Evolutionary conservation across 495 filamentous ascomycete species (phyloP).

Genomic region (Neurospora pannonica): DNA sequence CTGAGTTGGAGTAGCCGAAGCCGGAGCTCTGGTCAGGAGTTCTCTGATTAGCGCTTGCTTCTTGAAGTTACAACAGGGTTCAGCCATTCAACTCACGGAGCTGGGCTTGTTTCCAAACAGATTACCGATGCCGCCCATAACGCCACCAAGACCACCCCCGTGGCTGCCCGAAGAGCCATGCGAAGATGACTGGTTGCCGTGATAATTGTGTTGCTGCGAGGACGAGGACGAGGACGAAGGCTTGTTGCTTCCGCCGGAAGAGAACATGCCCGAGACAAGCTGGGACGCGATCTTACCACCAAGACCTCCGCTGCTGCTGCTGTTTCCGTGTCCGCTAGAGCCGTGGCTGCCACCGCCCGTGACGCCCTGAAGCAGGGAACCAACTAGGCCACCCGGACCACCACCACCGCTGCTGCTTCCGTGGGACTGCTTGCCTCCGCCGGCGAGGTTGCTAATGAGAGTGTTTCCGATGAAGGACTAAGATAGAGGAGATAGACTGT

Average conservation of each 20-base stretch:
- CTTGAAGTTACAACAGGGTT: neutral
- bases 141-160: slow-evolving; percentile 29
- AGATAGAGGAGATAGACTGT: neutral
- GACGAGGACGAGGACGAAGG: slow-evolving; percentile 10
- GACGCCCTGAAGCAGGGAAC: slow-evolving; percentile 19
- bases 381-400: slow-evolving; percentile 26
- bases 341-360: slow-evolving; percentile 25
- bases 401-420: slow-evolving; percentile 15
- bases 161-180: slow-evolving; percentile 12
- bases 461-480: slow-evolving; percentile 21
- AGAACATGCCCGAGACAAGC: slow-evolving; percentile 37
- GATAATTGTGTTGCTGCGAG: slow-evolving; percentile 25
- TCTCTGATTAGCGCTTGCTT: slow-evolving; percentile 10
- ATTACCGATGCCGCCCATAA: slow-evolving; percentile 35
- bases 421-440: slow-evolving; percentile 1
- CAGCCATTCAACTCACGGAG: slow-evolving; percentile 15
- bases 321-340: slow-evolving; percentile 15
- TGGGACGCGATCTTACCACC: slow-evolving; percentile 36
- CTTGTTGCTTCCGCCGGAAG: slow-evolving; percentile 24
- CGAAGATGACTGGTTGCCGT: slow-evolving; percentile 20
- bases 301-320: slow-evolving; percentile 26
- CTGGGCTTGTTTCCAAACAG: slow-evolving; percentile 32
- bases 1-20: slow-evolving; percentile 45
- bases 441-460: slow-evolving; percentile 13
- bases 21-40: slow-evolving; percentile 21